phyloP scores from a whole-genome alignment of 257 asterid genomes.

The Ligustrum vulgare region DNA sequence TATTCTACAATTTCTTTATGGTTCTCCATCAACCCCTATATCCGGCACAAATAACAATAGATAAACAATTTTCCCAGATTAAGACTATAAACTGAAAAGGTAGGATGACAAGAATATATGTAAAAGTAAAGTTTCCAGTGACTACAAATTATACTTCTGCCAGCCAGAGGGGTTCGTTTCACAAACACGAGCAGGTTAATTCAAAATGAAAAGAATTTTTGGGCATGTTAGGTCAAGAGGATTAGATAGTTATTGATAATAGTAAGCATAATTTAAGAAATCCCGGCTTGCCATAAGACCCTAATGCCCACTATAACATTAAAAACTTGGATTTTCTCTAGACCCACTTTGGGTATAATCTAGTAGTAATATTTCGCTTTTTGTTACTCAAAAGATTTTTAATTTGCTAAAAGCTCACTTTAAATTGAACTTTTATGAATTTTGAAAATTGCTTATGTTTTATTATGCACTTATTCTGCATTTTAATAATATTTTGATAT shows the following conservation, averaged over 20 bases:
- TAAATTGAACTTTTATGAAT: too few relatives aligned
- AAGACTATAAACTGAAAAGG: background rate
- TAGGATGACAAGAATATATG: background rate
- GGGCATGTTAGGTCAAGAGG: background rate
- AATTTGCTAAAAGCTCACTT: background rate
- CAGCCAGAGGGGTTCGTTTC: background rate
- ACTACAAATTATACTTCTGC: background rate
- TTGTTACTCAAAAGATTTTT: too few relatives aligned
- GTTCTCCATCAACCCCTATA: slow-evolving; percentile 64
- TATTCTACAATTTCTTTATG: slow-evolving; percentile 59
- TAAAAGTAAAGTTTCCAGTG: background rate
- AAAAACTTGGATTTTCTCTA: too few relatives aligned
- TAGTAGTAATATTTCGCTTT: background rate
- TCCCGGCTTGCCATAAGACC: too few relatives aligned
- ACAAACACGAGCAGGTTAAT: background rate
- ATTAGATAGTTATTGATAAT: background rate
- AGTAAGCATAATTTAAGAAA: too few relatives aligned
- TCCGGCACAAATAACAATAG: background rate
- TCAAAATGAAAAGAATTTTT: background rate
- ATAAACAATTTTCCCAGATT: background rate
- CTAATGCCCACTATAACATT: background rate
- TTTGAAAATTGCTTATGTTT: too few relatives aligned
- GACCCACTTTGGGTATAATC: too few relatives aligned
- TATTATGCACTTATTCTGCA: background rate
- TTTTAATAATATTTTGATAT: too few relatives aligned